Evolutionary conservation across 164 flowering plant species (phyloP).

Genomic region (Tinospora cordifolia): DNA sequence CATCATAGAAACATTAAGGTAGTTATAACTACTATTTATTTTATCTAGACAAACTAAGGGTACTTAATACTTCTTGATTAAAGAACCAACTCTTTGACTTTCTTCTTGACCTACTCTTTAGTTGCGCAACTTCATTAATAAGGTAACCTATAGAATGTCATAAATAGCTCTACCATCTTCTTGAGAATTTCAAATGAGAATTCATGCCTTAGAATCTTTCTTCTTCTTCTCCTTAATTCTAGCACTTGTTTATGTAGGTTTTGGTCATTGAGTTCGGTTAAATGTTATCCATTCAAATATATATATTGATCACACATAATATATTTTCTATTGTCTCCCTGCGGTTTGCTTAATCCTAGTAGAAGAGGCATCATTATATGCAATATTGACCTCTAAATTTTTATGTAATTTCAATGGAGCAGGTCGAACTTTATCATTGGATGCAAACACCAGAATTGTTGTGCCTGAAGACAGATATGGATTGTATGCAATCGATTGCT

Average conservation of each 20-base stretch:
- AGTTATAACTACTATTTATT: no score
- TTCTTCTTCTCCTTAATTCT: no score
- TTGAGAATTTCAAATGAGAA: no score
- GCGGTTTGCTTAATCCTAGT: neutral
- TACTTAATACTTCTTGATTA: no score
- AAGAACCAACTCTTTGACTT: no score
- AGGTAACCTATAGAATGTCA: no score
- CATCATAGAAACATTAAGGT: no score
- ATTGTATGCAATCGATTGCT: slow-evolving; percentile 72
- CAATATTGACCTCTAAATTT: neutral
- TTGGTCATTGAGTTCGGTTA: neutral
- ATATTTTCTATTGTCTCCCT: neutral
- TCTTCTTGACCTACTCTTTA: no score
- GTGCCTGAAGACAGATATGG: slow-evolving; percentile 91
- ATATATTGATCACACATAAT: neutral
- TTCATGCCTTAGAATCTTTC: no score
- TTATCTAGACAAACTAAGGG: no score
- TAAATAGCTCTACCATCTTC: no score
- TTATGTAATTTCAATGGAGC: slow-evolving; percentile 17
- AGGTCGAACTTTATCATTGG: slow-evolving; percentile 69
- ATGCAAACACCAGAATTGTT: slow-evolving; percentile 45
- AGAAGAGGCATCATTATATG: neutral
- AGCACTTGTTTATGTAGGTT: neutral
- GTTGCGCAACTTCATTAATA: no score
- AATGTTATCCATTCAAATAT: neutral